A percentile compares a stretch with the other conserved stretches of the same genome.
phyloP scores from a whole-genome alignment of 2,329 filamentous ascomycete genomes.

The Colletotrichum somersetense region DNA sequence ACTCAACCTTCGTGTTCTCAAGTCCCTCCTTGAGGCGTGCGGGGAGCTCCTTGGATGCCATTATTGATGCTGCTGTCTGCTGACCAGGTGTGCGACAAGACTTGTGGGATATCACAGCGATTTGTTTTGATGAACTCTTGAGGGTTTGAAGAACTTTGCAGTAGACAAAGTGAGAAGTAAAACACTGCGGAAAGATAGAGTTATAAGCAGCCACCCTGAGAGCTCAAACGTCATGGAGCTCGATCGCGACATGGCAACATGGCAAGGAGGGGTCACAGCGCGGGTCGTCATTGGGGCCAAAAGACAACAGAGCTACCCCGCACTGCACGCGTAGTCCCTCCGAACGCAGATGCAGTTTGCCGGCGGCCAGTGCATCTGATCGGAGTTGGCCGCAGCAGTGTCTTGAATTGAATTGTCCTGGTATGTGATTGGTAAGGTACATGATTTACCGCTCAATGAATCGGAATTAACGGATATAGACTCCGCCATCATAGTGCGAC shows the following conservation, averaged over 20 bases:
- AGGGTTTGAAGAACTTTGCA: rapidly evolving
- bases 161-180: neutral
- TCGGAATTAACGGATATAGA: conserved; percentile 7
- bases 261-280: conserved; percentile 30
- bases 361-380: neutral
- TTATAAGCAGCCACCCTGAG: neutral
- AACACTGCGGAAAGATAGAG: too few relatives aligned
- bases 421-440: neutral
- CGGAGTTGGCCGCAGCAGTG: neutral
- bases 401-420: neutral
- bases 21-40: conserved; percentile 45
- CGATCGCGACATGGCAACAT: conserved; percentile 34
- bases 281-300: conserved; percentile 18
- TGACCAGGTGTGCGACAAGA: neutral
- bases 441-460: neutral
- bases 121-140: neutral
- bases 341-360: neutral
- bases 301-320: conserved; percentile 27
- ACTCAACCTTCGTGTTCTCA: conserved; percentile 58
- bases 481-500: neutral
- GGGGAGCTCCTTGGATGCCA: conserved; percentile 35
- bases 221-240: conserved; percentile 28
- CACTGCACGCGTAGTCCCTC: neutral
- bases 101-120: neutral
- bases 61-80: conserved; percentile 16